Evolutionary conservation across 768 basidiomycete genomes (phyloP).

Genomic region (Roridomyces roridus): DNA sequence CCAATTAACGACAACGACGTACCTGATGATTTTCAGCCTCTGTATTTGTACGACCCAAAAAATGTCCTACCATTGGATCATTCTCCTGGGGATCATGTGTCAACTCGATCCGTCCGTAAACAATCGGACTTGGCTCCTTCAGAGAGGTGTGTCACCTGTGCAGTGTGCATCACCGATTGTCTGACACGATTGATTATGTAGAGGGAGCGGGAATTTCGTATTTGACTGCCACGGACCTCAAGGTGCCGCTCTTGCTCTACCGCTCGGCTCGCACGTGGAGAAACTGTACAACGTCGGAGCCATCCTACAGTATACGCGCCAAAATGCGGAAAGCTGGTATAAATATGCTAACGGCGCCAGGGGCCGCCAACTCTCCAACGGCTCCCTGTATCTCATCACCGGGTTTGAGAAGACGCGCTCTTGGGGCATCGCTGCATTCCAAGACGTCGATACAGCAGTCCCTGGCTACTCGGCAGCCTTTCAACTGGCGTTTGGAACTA

Average conservation of each 20-base stretch:
- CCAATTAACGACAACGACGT: conserved; percentile 26
- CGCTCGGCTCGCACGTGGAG: conserved; percentile 18
- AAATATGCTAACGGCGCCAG: conserved; percentile 17
- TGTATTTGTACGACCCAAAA: too few relatives aligned
- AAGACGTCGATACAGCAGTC: neutral
- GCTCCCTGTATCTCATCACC: conserved; percentile 28
- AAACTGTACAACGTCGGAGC: conserved; percentile 8
- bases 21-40: too few relatives aligned
- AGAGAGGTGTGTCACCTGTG: too few relatives aligned
- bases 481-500: neutral
- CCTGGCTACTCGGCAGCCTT: too few relatives aligned
- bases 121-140: too few relatives aligned
- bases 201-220: too few relatives aligned
- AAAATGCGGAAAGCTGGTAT: conserved; percentile 26
- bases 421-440: conserved; percentile 25
- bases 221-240: too few relatives aligned
- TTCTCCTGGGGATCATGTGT: too few relatives aligned
- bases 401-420: conserved; percentile 25
- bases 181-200: too few relatives aligned
- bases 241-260: conserved; percentile 26
- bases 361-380: conserved; percentile 15
- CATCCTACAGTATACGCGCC: conserved; percentile 15
- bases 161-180: too few relatives aligned
- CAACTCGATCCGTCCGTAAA: too few relatives aligned
- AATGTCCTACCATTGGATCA: too few relatives aligned